Percentiles rank a stretch among this genome's conserved stretches.
Conservation (phyloP, 164 flowering plant species). For the Annona squamosa region DNA sequence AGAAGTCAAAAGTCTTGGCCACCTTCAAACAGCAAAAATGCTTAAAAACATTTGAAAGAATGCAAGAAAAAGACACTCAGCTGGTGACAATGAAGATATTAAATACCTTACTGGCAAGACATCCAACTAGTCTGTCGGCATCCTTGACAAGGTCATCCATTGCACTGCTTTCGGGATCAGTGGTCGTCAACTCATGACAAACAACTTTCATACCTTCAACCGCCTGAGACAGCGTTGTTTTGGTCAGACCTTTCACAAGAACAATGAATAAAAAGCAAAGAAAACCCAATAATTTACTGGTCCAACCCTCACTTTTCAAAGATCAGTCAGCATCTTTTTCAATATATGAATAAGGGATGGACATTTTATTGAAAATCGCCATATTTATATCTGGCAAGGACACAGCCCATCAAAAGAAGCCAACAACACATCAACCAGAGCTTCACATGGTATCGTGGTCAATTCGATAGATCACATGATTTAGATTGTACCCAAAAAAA, state of each 20-base stretch:
- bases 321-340: not conserved
- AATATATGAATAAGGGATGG: not conserved
- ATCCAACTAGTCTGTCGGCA: slow-evolving; percentile 87
- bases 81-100: not conserved
- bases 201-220: slow-evolving; percentile 99
- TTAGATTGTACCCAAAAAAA: not conserved
- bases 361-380: not conserved
- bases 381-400: not conserved
- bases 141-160: slow-evolving; percentile 85
- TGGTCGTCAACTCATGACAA: slow-evolving; percentile 85
- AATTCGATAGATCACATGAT: not conserved
- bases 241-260: not conserved
- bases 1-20: slow-evolving; percentile 85
- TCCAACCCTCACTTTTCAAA: not conserved
- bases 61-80: too few species aligned
- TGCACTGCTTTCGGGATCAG: slow-evolving; percentile 72
- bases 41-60: not conserved
- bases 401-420: not conserved
- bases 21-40: slow-evolving; percentile 36
- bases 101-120: slow-evolving; percentile 81
- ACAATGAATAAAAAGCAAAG: not conserved
- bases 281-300: too few species aligned
- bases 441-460: not conserved
- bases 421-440: not conserved
- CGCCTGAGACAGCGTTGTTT: slow-evolving; percentile 40